Base-by-base conservation (phyloP, 2,329 filamentous ascomycete species). In the Sclerotinia spermophila region DNA sequence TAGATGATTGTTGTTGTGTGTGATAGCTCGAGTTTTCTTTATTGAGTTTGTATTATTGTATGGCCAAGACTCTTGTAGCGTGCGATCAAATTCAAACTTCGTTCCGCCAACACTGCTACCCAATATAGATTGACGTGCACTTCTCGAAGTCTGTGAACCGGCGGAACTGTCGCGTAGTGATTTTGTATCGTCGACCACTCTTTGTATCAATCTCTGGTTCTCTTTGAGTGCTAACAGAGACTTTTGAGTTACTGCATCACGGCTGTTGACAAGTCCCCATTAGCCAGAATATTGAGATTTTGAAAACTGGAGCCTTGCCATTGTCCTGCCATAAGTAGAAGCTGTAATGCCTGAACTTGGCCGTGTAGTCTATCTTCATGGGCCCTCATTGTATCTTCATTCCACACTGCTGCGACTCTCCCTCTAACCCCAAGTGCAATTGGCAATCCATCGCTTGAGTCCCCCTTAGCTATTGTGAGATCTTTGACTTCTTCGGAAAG, bases 401-500 rank as follows among this genome's bases (percentile, higher is more conserved):
- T 72, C 68, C 71, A 73, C 5, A 67, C 5, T 15, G 60, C 53
- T 48, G 56, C 59, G 11, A 51, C 51, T 21, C 24, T 62, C 15
- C 35, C 55, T 42, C 30, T 70, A 24, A 71, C 56, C 6, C 62
- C 38, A n/a, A 67, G 45, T 19, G 17, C 24, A 35, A 62, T 19
- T 7, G 40, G 38, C 21, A 65, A 48, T 44, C 40, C 65, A 53
- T 33, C 38, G 15, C 27, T 51, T 7, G 38, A 10, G n/a, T 45
- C 10, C 33, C 40, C 51, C 5, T 7, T 15, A 27, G 30, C 56
- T 24, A 30, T 45, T 17, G 44, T 60, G 13, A 73, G 66, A 27
- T 69, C 65, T 55, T 69, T 62, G n/a, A 81, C 78, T 69, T 81
- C 78, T 27, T 78, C 77, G 5, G 75, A 75, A n/a, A 82, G 73